phyloP scores from a whole-genome alignment of 495 filamentous ascomycete species.

The Lasiosphaeria hispida region DNA sequence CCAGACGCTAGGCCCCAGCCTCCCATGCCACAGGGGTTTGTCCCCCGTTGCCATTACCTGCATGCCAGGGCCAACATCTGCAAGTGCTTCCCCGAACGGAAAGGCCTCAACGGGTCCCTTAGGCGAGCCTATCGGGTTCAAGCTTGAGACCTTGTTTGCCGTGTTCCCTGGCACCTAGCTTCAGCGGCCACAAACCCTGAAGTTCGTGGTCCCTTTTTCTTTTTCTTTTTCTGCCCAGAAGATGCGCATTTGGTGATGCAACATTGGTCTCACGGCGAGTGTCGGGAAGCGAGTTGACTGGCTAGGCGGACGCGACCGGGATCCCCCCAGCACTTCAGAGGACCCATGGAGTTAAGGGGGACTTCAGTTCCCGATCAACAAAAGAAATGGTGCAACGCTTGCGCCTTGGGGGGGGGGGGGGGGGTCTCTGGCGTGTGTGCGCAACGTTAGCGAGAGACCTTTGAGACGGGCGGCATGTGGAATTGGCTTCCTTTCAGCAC shows the following conservation, averaged over 20 bases:
- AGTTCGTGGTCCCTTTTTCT: background rate
- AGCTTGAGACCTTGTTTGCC: constrained; percentile 1
- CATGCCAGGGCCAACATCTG: constrained; percentile 12
- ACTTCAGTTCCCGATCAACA: background rate
- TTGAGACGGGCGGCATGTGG: background rate
- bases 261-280: background rate
- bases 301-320: background rate
- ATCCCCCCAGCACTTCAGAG: background rate
- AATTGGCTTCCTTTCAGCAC: background rate
- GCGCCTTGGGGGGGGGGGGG: background rate
- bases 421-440: background rate
- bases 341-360: background rate
- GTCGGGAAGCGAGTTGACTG: background rate
- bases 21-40: background rate
- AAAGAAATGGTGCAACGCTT: background rate
- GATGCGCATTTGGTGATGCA: background rate
- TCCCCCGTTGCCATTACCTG: constrained; percentile 5
- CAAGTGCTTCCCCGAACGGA: constrained; percentile 14
- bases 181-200: background rate
- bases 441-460: background rate
- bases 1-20: no score
- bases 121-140: constrained; percentile 19
- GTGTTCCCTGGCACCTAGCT: background rate
- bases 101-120: background rate
- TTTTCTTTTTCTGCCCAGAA: background rate